Evolutionary conservation across 305 asterid genomes (phyloP).

Genomic region (Solanum hybrid): DNA sequence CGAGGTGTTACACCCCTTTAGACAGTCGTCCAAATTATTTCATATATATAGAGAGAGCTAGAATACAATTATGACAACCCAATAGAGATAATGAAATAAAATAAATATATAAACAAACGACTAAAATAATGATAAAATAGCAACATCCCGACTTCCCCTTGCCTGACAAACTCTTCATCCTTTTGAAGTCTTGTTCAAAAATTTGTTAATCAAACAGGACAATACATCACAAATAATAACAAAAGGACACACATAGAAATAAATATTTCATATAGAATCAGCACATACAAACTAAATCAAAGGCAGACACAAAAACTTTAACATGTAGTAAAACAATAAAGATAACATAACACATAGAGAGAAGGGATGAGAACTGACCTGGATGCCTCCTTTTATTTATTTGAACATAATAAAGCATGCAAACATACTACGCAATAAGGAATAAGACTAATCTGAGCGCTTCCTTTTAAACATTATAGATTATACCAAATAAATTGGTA

Average conservation of each 20-base stretch:
- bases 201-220: background rate
- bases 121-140: background rate
- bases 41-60: background rate
- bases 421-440: background rate
- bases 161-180: background rate
- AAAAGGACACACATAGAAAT: background rate
- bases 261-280: background rate
- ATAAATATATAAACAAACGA: too few relatives aligned
- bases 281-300: background rate
- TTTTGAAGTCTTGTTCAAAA: background rate
- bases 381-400: background rate
- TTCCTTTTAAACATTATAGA: background rate
- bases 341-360: too few relatives aligned
- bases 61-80: background rate
- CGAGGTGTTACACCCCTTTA: background rate
- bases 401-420: background rate
- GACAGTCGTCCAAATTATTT: background rate
- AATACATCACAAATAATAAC: background rate
- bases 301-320: background rate
- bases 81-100: background rate
- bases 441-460: background rate
- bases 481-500: background rate
- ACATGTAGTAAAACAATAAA: background rate
- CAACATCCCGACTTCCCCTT: background rate
- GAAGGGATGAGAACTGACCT: background rate